These are phyloP conservation scores for Iris pallida DNA, from an alignment of 116 monocot species.

Conservation along the genomic window DNA sequence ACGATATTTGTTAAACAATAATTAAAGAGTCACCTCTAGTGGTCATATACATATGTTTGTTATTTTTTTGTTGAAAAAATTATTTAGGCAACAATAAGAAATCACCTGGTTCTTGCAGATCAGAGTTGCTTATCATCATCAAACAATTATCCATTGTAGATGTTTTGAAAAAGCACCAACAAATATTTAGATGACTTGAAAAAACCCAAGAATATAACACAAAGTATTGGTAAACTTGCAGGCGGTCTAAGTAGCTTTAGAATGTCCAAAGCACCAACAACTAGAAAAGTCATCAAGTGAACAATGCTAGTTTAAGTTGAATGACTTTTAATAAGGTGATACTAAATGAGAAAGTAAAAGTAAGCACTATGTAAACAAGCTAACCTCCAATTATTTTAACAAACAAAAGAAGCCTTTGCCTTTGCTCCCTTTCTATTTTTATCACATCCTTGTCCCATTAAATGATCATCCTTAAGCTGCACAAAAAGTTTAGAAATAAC, in stretches of 20 bases:
- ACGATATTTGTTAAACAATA: too few species aligned
- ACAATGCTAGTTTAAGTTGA: neutral
- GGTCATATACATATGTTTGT: too few species aligned
- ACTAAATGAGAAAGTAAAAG: neutral
- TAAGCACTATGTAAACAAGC: neutral
- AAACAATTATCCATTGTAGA: neutral
- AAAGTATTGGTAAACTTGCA: too few species aligned
- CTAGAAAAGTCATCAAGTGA: neutral
- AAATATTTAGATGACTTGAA: neutral
- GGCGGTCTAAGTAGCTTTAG: neutral
- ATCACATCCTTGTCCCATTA: slow-evolving; percentile 36
- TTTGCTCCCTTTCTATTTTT: slow-evolving; percentile 58
- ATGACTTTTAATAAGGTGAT: neutral
- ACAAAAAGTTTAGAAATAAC: slow-evolving; percentile 45
- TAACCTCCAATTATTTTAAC: slow-evolving; percentile 64
- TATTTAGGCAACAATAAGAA: too few species aligned
- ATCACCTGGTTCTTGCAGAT: slow-evolving; percentile 15
- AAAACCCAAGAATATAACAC: too few species aligned
- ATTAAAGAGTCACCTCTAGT: too few species aligned
- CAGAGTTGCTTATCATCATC: neutral
- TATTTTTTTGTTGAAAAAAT: too few species aligned
- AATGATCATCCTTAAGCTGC: slow-evolving; percentile 54
- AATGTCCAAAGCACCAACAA: neutral
- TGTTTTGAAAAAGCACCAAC: too few species aligned
- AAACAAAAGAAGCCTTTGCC: slow-evolving; percentile 61